A percentile compares a stretch with the other conserved stretches of the same genome.
These are phyloP conservation scores for Juncus effusus DNA, from an alignment of 176 grass and related monocot genomes.

Conservation along the genomic window DNA sequence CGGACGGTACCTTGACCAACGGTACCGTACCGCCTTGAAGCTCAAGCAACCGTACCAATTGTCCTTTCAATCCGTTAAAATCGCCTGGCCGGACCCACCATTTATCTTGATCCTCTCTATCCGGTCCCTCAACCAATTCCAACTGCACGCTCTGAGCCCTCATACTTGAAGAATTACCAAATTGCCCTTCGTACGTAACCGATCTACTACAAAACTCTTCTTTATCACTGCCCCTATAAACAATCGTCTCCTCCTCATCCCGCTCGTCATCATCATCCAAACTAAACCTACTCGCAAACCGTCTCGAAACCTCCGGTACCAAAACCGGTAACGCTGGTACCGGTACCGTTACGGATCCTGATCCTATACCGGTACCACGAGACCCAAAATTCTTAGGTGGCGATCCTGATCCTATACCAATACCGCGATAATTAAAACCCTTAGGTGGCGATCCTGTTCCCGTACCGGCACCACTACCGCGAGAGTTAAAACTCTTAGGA, in stretches of 20 bases:
- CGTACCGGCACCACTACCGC: not conserved
- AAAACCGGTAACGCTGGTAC: not conserved
- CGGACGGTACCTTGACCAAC: conserved; percentile 39
- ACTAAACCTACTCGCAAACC: not conserved
- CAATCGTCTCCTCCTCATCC: conserved; percentile 38
- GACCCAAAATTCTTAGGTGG: conserved; percentile 17
- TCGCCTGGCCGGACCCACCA: conserved; percentile 48
- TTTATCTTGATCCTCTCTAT: conserved; percentile 23
- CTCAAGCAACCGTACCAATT: conserved; percentile 41
- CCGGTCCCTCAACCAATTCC: conserved; percentile 6
- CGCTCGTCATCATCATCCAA: conserved; percentile 24
- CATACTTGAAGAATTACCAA: conserved; percentile 26
- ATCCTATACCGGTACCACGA: not conserved
- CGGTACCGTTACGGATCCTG: not conserved
- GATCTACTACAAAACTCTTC: conserved; percentile 18
- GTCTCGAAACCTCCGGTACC: not conserved
- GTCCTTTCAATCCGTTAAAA: conserved; percentile 41
- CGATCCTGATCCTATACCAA: no score
- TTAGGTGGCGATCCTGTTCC: no score
- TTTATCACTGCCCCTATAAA: conserved; percentile 34
- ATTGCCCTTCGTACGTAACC: conserved; percentile 1
- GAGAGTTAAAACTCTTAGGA: no score
- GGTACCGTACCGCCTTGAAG: conserved; percentile 40
- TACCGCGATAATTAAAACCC: no score
- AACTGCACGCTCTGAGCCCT: conserved; percentile 18